Evolutionary conservation across 2,329 filamentous ascomycete genomes (phyloP).

Genomic region (Neophaeococcomyces aloes): DNA sequence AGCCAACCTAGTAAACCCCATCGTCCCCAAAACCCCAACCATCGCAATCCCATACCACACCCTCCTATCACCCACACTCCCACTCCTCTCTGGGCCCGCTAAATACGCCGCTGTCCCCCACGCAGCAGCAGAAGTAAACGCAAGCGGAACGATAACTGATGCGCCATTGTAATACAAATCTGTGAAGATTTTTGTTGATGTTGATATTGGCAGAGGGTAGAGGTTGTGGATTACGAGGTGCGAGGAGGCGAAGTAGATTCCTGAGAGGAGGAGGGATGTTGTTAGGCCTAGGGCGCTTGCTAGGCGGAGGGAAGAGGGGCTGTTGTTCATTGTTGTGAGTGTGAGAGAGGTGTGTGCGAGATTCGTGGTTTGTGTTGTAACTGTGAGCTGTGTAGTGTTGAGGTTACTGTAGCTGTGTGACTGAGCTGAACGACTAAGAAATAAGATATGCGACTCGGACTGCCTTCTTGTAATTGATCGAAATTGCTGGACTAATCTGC

Average conservation of each 20-base stretch:
- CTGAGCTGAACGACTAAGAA: too few relatives aligned
- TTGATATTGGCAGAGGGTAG: slow-evolving; percentile 3
- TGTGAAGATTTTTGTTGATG: slow-evolving; percentile 1
- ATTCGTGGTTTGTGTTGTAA: too few relatives aligned
- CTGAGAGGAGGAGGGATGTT: slow-evolving; percentile 2
- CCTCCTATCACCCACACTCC: too few relatives aligned
- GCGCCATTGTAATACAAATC: slow-evolving; percentile 2
- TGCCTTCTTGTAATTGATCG: too few relatives aligned
- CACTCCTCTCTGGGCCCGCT: background rate
- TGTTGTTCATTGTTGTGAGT: too few relatives aligned
- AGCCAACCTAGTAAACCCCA: background rate
- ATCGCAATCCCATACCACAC: background rate
- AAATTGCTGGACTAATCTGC: too few relatives aligned
- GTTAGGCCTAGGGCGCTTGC: slow-evolving; percentile 3
- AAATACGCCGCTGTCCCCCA: slow-evolving; percentile 1
- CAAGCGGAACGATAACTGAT: slow-evolving; percentile 3
- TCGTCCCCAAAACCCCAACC: background rate
- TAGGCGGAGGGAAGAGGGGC: background rate
- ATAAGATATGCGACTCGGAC: too few relatives aligned
- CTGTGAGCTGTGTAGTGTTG: too few relatives aligned
- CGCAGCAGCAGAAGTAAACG: background rate
- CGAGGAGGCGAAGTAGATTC: slow-evolving; percentile 6
- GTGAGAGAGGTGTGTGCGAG: too few relatives aligned
- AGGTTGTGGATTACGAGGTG: slow-evolving; percentile 1
- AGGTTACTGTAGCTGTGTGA: too few relatives aligned